Conservation (phyloP, 805 yeast species). For the Candida incommunis region DNA sequence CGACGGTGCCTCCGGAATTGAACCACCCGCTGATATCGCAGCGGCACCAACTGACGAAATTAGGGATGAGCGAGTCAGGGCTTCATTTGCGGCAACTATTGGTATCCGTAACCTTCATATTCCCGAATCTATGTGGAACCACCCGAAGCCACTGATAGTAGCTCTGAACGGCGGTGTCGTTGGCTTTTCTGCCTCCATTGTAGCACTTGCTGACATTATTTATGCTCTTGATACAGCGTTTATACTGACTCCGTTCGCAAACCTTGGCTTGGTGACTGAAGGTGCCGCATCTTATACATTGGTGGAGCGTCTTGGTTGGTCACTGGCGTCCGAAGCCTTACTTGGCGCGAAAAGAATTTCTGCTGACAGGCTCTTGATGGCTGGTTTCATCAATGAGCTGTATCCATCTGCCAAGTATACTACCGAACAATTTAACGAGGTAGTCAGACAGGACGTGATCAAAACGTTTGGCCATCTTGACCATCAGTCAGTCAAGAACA, state of each 20-base stretch:
- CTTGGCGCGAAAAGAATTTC: conserved; percentile 51
- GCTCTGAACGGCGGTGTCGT: conserved; percentile 81
- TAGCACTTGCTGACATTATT: conserved; percentile 60
- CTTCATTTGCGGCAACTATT: background rate
- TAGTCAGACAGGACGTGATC: conserved; percentile 26
- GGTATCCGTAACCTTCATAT: conserved; percentile 38
- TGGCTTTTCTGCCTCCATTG: conserved; percentile 63
- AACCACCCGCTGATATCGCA: conserved; percentile 14
- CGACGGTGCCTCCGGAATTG: conserved; percentile 13
- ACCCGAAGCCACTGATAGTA: conserved; percentile 52
- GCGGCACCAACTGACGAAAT: conserved; percentile 20
- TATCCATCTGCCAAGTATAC: conserved; percentile 25
- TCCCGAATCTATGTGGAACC: conserved; percentile 54
- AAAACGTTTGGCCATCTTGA: conserved; percentile 31
- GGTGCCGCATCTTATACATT: conserved; percentile 63
- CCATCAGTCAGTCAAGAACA: conserved; percentile 29
- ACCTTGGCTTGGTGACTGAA: conserved; percentile 71
- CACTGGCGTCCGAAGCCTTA: conserved; percentile 59
- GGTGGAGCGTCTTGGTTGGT: conserved; percentile 56
- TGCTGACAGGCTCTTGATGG: conserved; percentile 38
- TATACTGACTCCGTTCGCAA: conserved; percentile 64
- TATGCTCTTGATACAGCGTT: conserved; percentile 47
- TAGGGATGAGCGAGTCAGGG: conserved; percentile 1
- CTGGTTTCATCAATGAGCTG: conserved; percentile 51
- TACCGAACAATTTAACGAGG: conserved; percentile 33